Evolutionary conservation across 2,329 filamentous ascomycete species (phyloP).

Genomic region (Colletotrichum costaricense): DNA sequence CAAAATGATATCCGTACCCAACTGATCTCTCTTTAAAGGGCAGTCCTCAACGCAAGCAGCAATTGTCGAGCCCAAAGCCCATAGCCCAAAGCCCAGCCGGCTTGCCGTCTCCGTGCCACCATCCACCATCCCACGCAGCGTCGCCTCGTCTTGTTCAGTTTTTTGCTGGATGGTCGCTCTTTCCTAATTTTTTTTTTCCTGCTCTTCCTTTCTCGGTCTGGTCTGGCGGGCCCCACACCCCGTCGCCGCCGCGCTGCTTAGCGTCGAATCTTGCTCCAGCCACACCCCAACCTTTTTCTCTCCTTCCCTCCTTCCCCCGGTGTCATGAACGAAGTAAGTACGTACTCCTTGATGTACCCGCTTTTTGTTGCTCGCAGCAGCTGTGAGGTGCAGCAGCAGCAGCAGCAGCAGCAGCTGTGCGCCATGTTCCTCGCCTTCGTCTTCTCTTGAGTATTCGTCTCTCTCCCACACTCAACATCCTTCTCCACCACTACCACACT

Average conservation of each 20-base stretch:
- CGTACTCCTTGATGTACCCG: no score
- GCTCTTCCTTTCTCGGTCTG: slow-evolving; percentile 5
- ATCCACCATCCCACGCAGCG: slow-evolving; percentile 32
- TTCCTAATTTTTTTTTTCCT: not conserved
- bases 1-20: no score
- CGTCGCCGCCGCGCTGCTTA: not conserved
- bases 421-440: not conserved
- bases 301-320: slow-evolving; percentile 3
- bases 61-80: not conserved
- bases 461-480: not conserved
- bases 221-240: not conserved
- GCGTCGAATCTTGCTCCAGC: not conserved
- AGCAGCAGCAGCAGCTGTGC: not conserved
- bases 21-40: not conserved
- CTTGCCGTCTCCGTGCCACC: slow-evolving; percentile 34
- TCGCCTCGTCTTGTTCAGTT: slow-evolving; percentile 2
- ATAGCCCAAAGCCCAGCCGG: not conserved
- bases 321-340: not conserved
- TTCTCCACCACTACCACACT: not conserved
- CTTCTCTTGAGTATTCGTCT: not conserved
- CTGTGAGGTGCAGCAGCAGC: not conserved
- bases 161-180: not conserved
- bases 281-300: slow-evolving; percentile 9
- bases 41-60: slow-evolving; percentile 33
- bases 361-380: not conserved